These are phyloP conservation scores for Fusarium foetens DNA, from an alignment of 2,329 filamentous ascomycete genomes.

Conservation along the genomic window DNA sequence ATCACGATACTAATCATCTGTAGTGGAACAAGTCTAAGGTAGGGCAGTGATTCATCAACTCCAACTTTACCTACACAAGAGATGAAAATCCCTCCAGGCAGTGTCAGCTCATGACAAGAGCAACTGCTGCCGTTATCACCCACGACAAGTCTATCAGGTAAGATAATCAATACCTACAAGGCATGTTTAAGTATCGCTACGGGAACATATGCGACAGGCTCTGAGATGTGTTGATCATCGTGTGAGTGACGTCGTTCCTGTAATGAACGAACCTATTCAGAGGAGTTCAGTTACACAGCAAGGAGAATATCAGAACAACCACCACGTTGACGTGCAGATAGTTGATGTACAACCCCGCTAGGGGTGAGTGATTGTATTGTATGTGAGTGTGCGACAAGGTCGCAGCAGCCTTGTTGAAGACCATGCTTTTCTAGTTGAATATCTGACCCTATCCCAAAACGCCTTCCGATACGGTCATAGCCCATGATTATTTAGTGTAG, in stretches of 20 bases:
- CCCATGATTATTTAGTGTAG: conserved; percentile 40
- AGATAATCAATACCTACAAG: neutral
- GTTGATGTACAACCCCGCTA: conserved; percentile 16
- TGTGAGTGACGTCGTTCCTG: neutral
- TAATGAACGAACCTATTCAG: neutral
- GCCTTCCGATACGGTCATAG: conserved; percentile 42
- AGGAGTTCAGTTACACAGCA: conserved; percentile 6
- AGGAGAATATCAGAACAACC: neutral
- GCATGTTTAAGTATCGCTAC: too few relatives aligned
- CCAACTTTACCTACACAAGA: neutral
- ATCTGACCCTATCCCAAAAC: conserved; percentile 39
- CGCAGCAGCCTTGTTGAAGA: conserved; percentile 45
- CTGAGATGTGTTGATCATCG: neutral
- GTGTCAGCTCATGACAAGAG: neutral
- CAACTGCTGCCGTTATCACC: neutral
- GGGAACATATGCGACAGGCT: neutral
- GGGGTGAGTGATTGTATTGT: conserved; percentile 23
- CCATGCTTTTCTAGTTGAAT: conserved; percentile 45
- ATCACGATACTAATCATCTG: neutral
- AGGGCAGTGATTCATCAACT: conserved; percentile 10
- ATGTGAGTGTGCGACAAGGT: conserved; percentile 21
- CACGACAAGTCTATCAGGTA: neutral
- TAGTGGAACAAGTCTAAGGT: conserved; percentile 21
- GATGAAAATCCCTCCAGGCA: neutral
- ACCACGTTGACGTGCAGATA: conserved; percentile 2